These are phyloP conservation scores for Mycena amicta DNA, from an alignment of 768 basidiomycete species.

Conservation along the genomic window DNA sequence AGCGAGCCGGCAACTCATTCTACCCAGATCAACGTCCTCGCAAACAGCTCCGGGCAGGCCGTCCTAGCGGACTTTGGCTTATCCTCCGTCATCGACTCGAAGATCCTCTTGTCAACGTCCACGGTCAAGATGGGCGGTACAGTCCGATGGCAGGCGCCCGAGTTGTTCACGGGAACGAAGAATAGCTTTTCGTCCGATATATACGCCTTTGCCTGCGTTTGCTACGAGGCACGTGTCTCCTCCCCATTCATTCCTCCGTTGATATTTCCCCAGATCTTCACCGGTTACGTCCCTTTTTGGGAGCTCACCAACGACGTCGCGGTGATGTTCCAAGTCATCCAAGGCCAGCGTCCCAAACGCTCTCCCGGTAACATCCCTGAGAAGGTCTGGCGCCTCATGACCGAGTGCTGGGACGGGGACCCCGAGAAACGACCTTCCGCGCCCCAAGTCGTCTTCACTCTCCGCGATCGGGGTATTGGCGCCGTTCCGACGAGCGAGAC, in stretches of 20 bases:
- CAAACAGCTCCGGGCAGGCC: slow-evolving; percentile 26
- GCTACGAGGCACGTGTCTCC: slow-evolving; percentile 31
- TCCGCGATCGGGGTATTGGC: slow-evolving; percentile 8
- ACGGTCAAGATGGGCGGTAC: slow-evolving; percentile 23
- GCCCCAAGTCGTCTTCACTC: slow-evolving; percentile 7
- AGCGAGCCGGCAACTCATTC: no score
- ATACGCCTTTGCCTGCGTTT: slow-evolving; percentile 31
- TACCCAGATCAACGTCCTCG: slow-evolving; percentile 33
- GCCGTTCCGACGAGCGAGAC: slow-evolving; percentile 6
- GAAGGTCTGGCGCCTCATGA: slow-evolving; percentile 16
- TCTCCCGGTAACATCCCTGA: neutral
- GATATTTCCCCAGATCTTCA: slow-evolving; percentile 26
- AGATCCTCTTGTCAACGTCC: slow-evolving; percentile 22
- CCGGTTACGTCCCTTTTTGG: slow-evolving; percentile 25
- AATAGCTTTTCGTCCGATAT: slow-evolving; percentile 28
- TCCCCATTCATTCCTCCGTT: neutral
- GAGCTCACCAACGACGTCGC: no score
- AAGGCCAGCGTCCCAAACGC: slow-evolving; percentile 4
- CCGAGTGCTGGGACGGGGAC: slow-evolving; percentile 12
- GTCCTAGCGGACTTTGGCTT: slow-evolving; percentile 33
- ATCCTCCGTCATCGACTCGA: slow-evolving; percentile 24
- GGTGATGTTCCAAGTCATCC: slow-evolving; percentile 24
- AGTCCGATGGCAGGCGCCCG: slow-evolving; percentile 31
- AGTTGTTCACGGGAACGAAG: slow-evolving; percentile 21
- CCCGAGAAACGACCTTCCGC: slow-evolving; percentile 4